Percentiles rank a stretch among this genome's conserved stretches.
These are phyloP conservation scores for Microdochium paspali DNA, from an alignment of 2,329 filamentous ascomycete species.

Conservation along the genomic window DNA sequence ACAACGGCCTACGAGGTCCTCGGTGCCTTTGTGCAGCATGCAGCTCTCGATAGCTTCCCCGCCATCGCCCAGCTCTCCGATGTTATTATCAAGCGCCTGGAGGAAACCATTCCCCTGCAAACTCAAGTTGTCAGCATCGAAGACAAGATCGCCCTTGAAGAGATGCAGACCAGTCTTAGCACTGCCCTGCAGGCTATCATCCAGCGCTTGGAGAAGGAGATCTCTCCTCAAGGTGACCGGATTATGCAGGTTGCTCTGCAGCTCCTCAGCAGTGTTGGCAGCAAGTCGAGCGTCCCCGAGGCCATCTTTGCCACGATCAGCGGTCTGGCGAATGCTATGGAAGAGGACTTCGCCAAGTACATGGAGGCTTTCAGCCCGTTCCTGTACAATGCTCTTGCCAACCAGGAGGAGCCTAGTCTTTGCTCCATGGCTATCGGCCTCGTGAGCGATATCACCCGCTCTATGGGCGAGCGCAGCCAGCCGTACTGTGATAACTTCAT, in stretches of 20 bases:
- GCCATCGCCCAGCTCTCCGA: conserved; percentile 76
- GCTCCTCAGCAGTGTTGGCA: conserved; percentile 65
- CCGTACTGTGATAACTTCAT: conserved; percentile 97
- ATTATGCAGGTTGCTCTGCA: conserved; percentile 88
- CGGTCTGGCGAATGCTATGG: conserved; percentile 81
- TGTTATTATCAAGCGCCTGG: conserved; percentile 82
- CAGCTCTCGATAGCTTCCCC: conserved; percentile 74
- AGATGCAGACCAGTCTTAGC: conserved; percentile 93
- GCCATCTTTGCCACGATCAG: conserved; percentile 88
- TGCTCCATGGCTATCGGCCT: conserved; percentile 97
- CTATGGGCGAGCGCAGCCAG: conserved; percentile 80
- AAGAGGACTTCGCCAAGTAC: conserved; percentile 91
- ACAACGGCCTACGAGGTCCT: conserved; percentile 97
- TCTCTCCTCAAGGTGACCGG: conserved; percentile 79
- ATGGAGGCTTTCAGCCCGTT: conserved; percentile 93
- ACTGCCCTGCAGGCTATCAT: conserved; percentile 90
- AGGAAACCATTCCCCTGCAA: conserved; percentile 83
- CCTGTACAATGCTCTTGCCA: conserved; percentile 86
- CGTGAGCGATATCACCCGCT: conserved; percentile 91
- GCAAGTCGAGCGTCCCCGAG: conserved; percentile 91
- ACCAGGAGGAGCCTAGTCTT: conserved; percentile 88
- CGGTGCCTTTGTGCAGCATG: conserved; percentile 86
- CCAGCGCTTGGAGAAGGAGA: conserved; percentile 81
- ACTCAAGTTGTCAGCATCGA: conserved; percentile 93
- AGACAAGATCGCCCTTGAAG: conserved; percentile 89